Evolutionary conservation across 441 rosid genomes (phyloP), one percentile per base, ranked within the genome.

Genomic region (Arabidopsis hybrid): DNA sequence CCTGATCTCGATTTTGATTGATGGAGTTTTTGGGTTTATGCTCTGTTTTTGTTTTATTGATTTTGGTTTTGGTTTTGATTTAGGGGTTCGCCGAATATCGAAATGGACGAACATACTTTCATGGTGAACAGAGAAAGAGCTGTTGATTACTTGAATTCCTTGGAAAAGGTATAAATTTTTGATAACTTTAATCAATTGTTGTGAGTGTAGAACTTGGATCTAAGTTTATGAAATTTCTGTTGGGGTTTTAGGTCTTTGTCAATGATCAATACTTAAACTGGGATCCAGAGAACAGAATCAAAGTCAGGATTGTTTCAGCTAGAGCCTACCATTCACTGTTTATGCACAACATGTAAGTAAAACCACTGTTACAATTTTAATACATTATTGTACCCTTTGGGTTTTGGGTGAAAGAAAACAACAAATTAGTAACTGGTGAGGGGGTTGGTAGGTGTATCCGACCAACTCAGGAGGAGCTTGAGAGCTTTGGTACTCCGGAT

Each of bases 321-420:
- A 90, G 98, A 74, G 99, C 98, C 13, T 95, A 95, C 71, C 99
- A 95, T 84, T 90, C 99, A 49, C 78, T 95, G 77, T 92, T 94
- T 84, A 94, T 94, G 99, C 95, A 94, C 83, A 90, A 94, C 88
- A 92, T 94, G 99, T 94, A 88, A 92, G 98, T 87, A 60, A 72
- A 71, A 69, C 69, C 35, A 26, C 40, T n/a, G 0, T 12, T 45
- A 61, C 51, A 45, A 39, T 75, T 47, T 38, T 32, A 13, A 21
- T 45, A 3, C 46, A 34, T 18, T n/a, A 10, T 34, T 17, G 26
- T 26, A 8, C 36, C 39, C 7, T 7, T 39, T 60, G 67, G 50
- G 42, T 38, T 60, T 42, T 46, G 32, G 68, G 59, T 3, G n/a
- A 14, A 17, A 26, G 45, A 36, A 18, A 49, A 7, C 14, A 70